Conservation (phyloP, 1,284 basidiomycete species). For the Irpex sp. region DNA sequence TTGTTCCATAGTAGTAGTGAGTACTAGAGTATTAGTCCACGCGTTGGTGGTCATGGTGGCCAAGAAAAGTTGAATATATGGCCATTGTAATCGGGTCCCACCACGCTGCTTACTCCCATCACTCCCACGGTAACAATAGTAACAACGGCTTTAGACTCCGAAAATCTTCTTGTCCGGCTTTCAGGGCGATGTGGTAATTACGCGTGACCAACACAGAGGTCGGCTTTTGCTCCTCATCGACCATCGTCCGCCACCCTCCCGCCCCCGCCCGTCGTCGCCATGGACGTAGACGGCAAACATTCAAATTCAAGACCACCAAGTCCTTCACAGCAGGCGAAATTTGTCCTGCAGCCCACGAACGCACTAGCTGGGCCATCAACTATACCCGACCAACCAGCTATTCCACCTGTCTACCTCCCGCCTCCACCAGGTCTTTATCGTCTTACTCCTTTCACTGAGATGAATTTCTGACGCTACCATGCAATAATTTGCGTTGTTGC, state of each 20-base stretch:
- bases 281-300: slow-evolving; percentile 23
- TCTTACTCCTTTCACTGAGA: slow-evolving; percentile 12
- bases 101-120: not conserved
- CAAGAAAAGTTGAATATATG: no score
- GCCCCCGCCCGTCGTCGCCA: slow-evolving; percentile 12
- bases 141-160: not conserved
- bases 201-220: not conserved
- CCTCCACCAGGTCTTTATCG: slow-evolving; percentile 29
- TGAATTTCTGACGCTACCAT: not conserved
- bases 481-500: not conserved
- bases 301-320: not conserved
- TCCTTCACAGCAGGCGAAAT: slow-evolving; percentile 12
- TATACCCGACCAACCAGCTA: slow-evolving; percentile 18
- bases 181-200: not conserved
- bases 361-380: slow-evolving; percentile 33
- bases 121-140: not conserved
- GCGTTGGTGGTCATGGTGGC: no score
- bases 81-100: no score
- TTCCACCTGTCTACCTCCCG: slow-evolving; percentile 28
- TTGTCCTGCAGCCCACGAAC: slow-evolving; percentile 24
- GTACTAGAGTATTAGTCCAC: no score
- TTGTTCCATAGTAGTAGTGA: no score
- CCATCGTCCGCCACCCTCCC: slow-evolving; percentile 12
- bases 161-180: not conserved
- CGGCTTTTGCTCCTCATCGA: slow-evolving; percentile 1